Evolutionary conservation across 2,329 filamentous ascomycete genomes (phyloP), one percentile per base, ranked within the genome.

Genomic region (Arthrobotrys sphaeroides): DNA sequence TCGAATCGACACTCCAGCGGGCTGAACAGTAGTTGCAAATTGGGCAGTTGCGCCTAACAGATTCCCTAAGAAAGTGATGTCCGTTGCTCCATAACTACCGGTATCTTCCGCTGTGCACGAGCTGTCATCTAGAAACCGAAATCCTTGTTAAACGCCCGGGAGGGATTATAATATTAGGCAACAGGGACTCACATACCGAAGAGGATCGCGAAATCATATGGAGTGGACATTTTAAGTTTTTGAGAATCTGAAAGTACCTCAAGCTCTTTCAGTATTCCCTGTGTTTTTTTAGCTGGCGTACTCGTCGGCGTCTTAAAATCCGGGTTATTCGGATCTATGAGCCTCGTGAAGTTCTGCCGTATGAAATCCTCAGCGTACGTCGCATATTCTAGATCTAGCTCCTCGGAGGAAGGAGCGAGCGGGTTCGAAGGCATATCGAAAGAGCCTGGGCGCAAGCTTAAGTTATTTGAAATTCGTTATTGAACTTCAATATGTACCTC

Each of bases 1-100:
- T 0, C 69, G 51, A 26, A 74, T 12, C 7, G 69, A 74, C 45
- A 74, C 67, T 13, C 69, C 69, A 18, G 61, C 33, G 6, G 61
- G 61, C 20, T 74, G 53, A 9, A 74, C 61, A 5, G 62, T 36
- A 13, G 69, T 74, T 22, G 69, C 69, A 1, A 67, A 5, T 4
- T 67, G 38, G 1, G 51, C 20, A 13, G 67, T 55, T 42, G 18
- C 67, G 16, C 28, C 60, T 5, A 73, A 33, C 0, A 49, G 59
- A 5, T 16, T 43, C 59, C 59, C 59, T 12, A 73, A 22, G 0
- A 59, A 40, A 28, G 36, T 53, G 47, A 64, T 51, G 24, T 59
- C 59, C n/a, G 65, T 59, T 26, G 65, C 68, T 5, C 24, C 24
- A 13, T 65, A 10, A 5, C 20, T 13, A 36, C 65, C 60, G 0